Evolutionary conservation across 1,284 basidiomycete species (phyloP).

Genomic region (Melampsora larici-populina): DNA sequence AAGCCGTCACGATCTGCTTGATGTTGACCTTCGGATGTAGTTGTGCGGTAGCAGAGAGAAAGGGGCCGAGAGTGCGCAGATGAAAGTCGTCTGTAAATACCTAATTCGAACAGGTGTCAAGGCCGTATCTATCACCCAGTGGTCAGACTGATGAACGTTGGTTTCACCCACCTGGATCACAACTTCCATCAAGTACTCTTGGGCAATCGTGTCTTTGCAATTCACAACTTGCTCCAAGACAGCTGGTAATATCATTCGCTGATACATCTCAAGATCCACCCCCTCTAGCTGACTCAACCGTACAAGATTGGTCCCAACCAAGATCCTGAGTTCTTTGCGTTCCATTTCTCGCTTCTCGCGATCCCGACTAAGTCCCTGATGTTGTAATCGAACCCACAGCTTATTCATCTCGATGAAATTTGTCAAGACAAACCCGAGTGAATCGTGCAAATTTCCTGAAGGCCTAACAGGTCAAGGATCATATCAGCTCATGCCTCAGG

Average conservation of each 20-base stretch:
- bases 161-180: constrained; percentile 75
- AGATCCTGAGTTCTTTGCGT: constrained; percentile 81
- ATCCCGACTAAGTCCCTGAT: constrained; percentile 89
- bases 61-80: constrained; percentile 81
- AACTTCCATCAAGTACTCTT: constrained; percentile 97
- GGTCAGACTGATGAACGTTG: not conserved
- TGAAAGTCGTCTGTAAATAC: constrained; percentile 97
- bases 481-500: not conserved
- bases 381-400: constrained; percentile 92
- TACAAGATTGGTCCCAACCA: constrained; percentile 93
- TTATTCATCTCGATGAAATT: constrained; percentile 99
- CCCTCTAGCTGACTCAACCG: constrained; percentile 87
- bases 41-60: constrained; percentile 87
- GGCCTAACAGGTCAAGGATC: constrained; percentile 60
- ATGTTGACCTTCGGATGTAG: constrained; percentile 94
- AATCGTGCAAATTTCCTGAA: constrained; percentile 81
- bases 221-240: constrained; percentile 91
- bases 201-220: constrained; percentile 93
- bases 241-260: constrained; percentile 74
- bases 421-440: constrained; percentile 85
- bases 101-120: constrained; percentile 54
- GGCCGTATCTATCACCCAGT: not conserved
- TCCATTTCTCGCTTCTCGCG: constrained; percentile 93
- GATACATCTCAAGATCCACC: constrained; percentile 86
- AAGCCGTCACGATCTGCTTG: constrained; percentile 89